A percentile compares a stretch with the other conserved stretches of the same genome.
Conservation (phyloP, 225 moss, liverwort and hornwort species). For the Ulota crispa region DNA sequence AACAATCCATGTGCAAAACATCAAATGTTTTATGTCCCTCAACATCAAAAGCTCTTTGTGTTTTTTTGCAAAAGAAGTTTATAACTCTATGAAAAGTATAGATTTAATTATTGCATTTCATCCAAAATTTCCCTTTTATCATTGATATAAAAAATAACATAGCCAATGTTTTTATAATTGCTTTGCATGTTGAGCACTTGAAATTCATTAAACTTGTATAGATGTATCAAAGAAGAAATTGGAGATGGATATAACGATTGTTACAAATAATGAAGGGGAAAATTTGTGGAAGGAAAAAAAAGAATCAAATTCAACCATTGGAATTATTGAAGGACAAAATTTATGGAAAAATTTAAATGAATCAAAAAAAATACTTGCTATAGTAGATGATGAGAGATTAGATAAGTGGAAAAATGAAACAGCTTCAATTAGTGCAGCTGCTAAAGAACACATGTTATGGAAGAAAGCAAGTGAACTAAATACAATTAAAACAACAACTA, state of each 20-base stretch:
- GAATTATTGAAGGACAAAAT: background rate
- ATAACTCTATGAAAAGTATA: too few species aligned
- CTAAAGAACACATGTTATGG: background rate
- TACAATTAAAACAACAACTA: too few species aligned
- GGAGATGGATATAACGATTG: background rate
- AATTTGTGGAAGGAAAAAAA: background rate
- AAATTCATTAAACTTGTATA: background rate
- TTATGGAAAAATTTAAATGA: background rate
- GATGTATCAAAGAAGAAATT: background rate
- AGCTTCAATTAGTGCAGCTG: background rate
- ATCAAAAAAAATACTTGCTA: background rate
- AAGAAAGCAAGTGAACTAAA: background rate
- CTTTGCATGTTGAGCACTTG: background rate
- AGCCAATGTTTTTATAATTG: background rate
- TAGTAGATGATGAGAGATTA: too few species aligned
- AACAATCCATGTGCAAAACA: too few species aligned
- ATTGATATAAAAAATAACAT: background rate
- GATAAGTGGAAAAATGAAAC: rapidly evolving
- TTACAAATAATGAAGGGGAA: background rate
- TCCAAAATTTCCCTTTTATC: background rate
- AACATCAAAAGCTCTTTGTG: too few species aligned
- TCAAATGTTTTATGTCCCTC: too few species aligned
- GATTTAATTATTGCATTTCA: background rate
- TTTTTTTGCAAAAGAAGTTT: too few species aligned
- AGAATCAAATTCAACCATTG: background rate